Evolutionary conservation across 78 protist species (phyloP), one percentile per base, ranked within the genome.

Genomic region (Neovahlkampfia damariscottae): DNA sequence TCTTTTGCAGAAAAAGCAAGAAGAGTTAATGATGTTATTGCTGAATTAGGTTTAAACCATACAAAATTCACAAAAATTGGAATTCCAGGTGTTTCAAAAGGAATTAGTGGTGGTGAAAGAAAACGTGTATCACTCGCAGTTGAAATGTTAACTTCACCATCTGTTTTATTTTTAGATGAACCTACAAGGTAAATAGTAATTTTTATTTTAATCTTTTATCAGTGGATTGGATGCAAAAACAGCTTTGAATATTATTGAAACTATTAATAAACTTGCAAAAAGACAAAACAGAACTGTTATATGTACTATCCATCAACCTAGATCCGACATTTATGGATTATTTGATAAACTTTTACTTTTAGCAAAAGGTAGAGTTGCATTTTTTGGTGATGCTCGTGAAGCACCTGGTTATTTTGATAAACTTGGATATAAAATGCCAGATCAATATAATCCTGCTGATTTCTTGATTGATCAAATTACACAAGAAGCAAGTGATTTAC

Each of bases 101-200:
- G 94, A 30, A 73, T 90, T 1, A 84, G 89, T 0, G 94, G 93
- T 28, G 94, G 94, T 6, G 94, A 90, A 69, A 27, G 80, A 39
- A 82, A 85, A 62, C 68, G 94, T 1, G 72, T 80, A 9, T 38
- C 81, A 19, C 70, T 86, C 10, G 93, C 81, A 40, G 79, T 85
- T 29, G 86, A 84, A 70, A 59, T 90, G 62, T 0, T 74, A 27
- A 35, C 69, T 10, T 1, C 71, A 38, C 90, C 92, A 3, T 0
- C 32, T 5, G 4, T 86, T 28, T 35, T 90, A 32, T 77, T 92
- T 70, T 75, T 91, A 62, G 95, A 91, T 70, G 95, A 90, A 79
- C 90, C 89, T 27, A 88, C 92, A 28, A 32, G 83, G n/a, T n/a
- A n/a, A n/a, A n/a, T n/a, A n/a, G n/a, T n/a, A n/a, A n/a, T n/a